Percentiles rank a stretch among this genome's conserved stretches.
These are phyloP conservation scores for Cercospora nicotianae DNA, from an alignment of 2,329 filamentous ascomycete genomes.

Conservation along the genomic window DNA sequence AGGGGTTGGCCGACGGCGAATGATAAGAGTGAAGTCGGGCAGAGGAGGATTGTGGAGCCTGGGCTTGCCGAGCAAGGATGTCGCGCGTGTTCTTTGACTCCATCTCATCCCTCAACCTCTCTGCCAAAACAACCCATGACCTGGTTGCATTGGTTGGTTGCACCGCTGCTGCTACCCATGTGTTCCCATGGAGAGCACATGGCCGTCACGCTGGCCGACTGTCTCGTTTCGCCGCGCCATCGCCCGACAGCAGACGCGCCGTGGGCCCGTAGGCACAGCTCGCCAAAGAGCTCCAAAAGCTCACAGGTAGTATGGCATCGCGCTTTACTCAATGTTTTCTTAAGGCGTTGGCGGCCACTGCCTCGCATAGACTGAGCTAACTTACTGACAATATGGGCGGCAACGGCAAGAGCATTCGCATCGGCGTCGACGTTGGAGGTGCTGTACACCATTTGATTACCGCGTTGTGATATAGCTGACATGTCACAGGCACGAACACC, in stretches of 20 bases:
- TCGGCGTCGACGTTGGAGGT: conserved; percentile 49
- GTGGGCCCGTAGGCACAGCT: conserved; percentile 2
- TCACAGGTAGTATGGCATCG: neutral
- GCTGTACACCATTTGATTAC: neutral
- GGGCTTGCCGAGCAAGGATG: neutral
- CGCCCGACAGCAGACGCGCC: neutral
- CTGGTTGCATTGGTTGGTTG: neutral
- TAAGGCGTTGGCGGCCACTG: neutral
- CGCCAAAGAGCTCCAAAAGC: neutral
- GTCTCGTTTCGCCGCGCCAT: neutral
- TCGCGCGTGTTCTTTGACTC: neutral
- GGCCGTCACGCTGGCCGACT: neutral
- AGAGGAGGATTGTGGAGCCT: conserved; percentile 1
- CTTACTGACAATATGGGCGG: conserved; percentile 6
- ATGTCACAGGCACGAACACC: conserved; percentile 36
- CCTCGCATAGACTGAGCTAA: neutral
- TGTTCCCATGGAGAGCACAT: neutral
- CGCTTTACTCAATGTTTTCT: neutral
- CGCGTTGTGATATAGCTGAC: neutral
- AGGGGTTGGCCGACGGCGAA: conserved; percentile 9
- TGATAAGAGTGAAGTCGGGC: conserved; percentile 7
- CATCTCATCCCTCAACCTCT: neutral
- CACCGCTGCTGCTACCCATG: neutral
- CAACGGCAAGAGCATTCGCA: conserved; percentile 36
- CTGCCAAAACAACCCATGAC: neutral